Conservation (phyloP, 345 rosid genomes). For the Salix exigua region DNA sequence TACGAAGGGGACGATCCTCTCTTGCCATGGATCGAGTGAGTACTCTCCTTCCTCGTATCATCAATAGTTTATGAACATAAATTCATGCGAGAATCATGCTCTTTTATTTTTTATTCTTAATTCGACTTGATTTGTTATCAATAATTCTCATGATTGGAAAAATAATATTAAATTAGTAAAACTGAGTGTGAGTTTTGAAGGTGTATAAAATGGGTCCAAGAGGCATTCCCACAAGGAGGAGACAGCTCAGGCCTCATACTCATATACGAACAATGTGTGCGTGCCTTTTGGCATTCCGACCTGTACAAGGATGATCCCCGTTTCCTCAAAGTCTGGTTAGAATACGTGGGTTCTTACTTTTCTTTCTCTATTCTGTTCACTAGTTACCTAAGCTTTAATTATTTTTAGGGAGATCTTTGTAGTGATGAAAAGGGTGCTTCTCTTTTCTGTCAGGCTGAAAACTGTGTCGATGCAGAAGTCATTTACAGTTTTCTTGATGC, state of each 20-base stretch:
- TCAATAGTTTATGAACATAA: no score
- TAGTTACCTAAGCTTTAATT: not conserved
- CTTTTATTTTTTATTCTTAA: not conserved
- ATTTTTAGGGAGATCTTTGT: not conserved
- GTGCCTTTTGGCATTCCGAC: constrained; percentile 76
- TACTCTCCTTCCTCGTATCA: not conserved
- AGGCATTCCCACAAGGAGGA: constrained; percentile 80
- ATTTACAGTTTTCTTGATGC: constrained; percentile 75
- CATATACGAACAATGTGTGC: constrained; percentile 89
- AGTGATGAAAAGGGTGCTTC: not conserved
- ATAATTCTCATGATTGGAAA: not conserved
- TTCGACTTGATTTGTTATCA: not conserved
- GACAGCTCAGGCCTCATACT: constrained; percentile 74
- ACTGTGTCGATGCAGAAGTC: constrained; percentile 71
- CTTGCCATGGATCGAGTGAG: constrained; percentile 79
- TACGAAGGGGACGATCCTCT: constrained; percentile 85
- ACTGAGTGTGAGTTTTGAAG: constrained; percentile 29
- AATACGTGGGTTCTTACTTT: constrained; percentile 58
- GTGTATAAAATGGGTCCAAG: constrained; percentile 93
- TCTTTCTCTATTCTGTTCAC: not conserved
- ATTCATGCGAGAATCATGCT: not conserved
- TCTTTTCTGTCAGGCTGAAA: constrained; percentile 58
- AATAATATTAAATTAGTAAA: not conserved
- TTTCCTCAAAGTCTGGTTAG: constrained; percentile 94
- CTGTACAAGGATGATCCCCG: constrained; percentile 84